Percentiles rank a stretch among this genome's conserved stretches.
These are phyloP conservation scores for Xylaria digitata DNA, from an alignment of 2,329 filamentous ascomycete species.

Conservation along the genomic window DNA sequence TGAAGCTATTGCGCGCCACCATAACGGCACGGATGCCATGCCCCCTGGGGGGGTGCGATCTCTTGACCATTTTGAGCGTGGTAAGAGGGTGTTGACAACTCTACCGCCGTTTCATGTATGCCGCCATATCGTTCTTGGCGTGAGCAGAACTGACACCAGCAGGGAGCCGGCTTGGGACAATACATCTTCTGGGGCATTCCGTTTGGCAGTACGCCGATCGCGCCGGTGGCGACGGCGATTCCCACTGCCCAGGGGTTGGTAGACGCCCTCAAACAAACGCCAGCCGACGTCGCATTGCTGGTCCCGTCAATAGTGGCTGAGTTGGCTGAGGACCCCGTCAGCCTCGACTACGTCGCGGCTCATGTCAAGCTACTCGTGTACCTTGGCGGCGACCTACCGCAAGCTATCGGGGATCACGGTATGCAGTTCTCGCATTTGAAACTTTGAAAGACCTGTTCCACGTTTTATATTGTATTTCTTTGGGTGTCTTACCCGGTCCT, in stretches of 20 bases:
- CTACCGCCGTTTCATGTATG: slow-evolving; percentile 51
- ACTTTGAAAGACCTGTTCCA: not conserved
- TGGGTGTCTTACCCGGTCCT: not conserved
- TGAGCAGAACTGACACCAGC: slow-evolving; percentile 2
- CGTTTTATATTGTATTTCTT: slow-evolving; percentile 1
- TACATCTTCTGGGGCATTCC: slow-evolving; percentile 46
- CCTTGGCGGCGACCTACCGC: slow-evolving; percentile 53
- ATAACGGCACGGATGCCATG: slow-evolving; percentile 22
- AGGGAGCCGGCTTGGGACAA: slow-evolving; percentile 46
- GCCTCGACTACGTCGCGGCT: slow-evolving; percentile 47
- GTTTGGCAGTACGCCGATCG: slow-evolving; percentile 44
- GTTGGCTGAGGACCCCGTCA: slow-evolving; percentile 46
- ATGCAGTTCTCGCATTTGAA: slow-evolving; percentile 11
- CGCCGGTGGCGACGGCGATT: slow-evolving; percentile 41
- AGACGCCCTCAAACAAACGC: slow-evolving; percentile 47
- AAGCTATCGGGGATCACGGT: slow-evolving; percentile 49
- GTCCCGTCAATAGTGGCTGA: slow-evolving; percentile 53
- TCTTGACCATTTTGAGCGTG: slow-evolving; percentile 41
- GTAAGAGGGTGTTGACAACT: slow-evolving; percentile 50
- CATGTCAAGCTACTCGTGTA: slow-evolving; percentile 51
- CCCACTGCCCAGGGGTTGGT: slow-evolving; percentile 46
- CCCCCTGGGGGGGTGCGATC: slow-evolving; percentile 45
- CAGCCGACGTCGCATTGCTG: slow-evolving; percentile 48
- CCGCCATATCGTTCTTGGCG: not conserved
- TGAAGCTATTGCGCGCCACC: slow-evolving; percentile 40